Conservation (phyloP, 1,284 basidiomycete species). For the Testicularia cyperi region DNA sequence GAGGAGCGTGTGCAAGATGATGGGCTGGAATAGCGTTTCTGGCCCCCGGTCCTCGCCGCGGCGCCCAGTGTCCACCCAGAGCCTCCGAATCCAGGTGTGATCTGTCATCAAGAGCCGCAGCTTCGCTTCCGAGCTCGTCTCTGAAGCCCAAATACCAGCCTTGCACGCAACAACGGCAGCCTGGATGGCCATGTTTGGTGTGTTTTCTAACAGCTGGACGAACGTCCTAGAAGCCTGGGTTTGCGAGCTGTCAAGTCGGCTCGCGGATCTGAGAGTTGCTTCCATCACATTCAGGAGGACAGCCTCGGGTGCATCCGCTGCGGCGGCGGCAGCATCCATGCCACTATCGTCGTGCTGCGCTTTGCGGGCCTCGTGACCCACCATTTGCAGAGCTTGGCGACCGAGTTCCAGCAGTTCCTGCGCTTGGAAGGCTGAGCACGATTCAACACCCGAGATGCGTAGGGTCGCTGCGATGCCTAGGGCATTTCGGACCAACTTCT, state of each 20-base stretch:
- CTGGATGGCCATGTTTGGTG: conserved; percentile 7
- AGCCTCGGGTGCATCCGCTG: conserved; percentile 7
- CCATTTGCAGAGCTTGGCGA: conserved; percentile 23
- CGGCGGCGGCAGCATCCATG: background rate
- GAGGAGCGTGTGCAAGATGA: conserved; percentile 13
- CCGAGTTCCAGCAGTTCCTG: conserved; percentile 22
- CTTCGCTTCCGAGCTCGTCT: conserved; percentile 1
- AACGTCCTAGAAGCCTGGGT: conserved; percentile 12
- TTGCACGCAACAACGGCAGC: conserved; percentile 19
- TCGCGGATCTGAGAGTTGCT: conserved; percentile 17
- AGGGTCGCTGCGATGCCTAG: conserved; percentile 40
- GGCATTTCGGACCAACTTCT: conserved; percentile 49
- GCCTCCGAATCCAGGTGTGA: conserved; percentile 23
- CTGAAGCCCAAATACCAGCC: conserved; percentile 20
- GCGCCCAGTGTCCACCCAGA: conserved; percentile 12
- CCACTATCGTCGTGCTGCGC: background rate
- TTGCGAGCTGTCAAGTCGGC: too few relatives aligned
- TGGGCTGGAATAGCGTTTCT: conserved; percentile 26
- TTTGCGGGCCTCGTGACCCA: conserved; percentile 14
- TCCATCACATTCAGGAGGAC: conserved; percentile 20
- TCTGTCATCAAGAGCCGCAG: conserved; percentile 7
- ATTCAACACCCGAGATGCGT: conserved; percentile 15
- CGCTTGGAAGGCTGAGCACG: conserved; percentile 14
- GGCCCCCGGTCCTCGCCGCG: conserved; percentile 19
- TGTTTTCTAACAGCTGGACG: conserved; percentile 18